Evolutionary conservation across 1,284 basidiomycete genomes (phyloP), one percentile per base, ranked within the genome.

Genomic region (Phlebopus sp.): DNA sequence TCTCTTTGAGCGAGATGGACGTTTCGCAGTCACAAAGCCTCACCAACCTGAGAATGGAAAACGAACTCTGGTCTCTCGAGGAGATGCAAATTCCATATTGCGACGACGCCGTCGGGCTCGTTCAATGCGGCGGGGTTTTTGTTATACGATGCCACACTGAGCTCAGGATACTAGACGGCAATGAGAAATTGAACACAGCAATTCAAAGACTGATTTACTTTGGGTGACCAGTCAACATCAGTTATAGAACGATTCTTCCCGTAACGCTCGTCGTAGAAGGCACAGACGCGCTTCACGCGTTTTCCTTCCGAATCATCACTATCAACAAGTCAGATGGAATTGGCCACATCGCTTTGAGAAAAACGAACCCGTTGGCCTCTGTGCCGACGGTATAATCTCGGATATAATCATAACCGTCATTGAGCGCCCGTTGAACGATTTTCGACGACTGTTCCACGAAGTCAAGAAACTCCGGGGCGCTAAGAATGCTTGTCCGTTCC

Each of bases 21-120:
- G 37, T 30, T 21, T 47, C 9, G n/a, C 21, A 29, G 18, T 35
- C 37, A 49, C 13, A 42, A 42, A 31, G 39, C 27, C 36, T 54
- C 39, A 66, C 73, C 44, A 54, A 93, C 92, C 72, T 95, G 95
- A 1, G 97, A 94, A 66, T 98, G 94, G 69, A 99, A 98, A 42
- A 97, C 81, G 58, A 97, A 99, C 67, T 99, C 97, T 15, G 97
- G 96, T 55, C 96, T 79, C 61, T 98, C 94, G 2, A 92, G 77
- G 3, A 98, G 74, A 62, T 99, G 97, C 42, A 96, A 71, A 65
- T 99, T 99, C 97, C 97, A 99, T 3, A 99, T 89, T 1, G 92
- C 90, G 9, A 97, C 97, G 42, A 99, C 84, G 2, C 97, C 97
- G 59, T 98, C 95, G 0, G 96, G 94, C 62, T 97, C 94, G 55